Base-by-base conservation (phyloP, 73 alveolate genomes). In the Blepharisma stoltei region DNA sequence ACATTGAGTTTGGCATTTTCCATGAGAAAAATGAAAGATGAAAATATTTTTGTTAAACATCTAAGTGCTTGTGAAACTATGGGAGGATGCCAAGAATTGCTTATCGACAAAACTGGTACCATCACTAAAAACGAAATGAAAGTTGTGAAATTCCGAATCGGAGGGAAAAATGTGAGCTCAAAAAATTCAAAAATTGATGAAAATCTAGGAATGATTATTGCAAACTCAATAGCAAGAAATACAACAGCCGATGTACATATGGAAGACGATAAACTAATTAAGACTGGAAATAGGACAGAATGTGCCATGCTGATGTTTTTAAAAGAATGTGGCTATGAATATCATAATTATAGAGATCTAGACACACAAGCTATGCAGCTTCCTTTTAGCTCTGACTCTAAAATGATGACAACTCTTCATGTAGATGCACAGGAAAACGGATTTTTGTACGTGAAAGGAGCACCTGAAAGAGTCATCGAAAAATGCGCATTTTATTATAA, bases 101-200 rank as follows among this genome's bases (percentile, higher is more conserved):
- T 96, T 71, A 84, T 96, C 41, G 99, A 94, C 82, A 92, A 94
- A 83, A 94, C 99, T 27, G 97, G 98, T 25, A 93, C 98, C 0
- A 80, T 93, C 37, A 93, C 98, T 27, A 81, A 76, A 77, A 94
- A 94, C 76, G 90, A 93, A 47, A 92, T 94, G 97, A 83, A 89
- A 75, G 95, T 94, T 7, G 73, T 73, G 21, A 81, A 25, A 60
- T n/a, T 25, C 23, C 18, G 14, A 8, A 8, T 60, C 2, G 73
- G 23, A 25, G 14, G 14, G 4, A 60, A 60, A 60, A 67, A 81
- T 53, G 77, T 84, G 52, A 81, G n/a, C 43, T 8, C 23, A 4
- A 18, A n/a, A 18, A 14, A 14, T 2, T 18, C n/a, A 0, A n/a
- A 25, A 14, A 44, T 43, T 44, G 60, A 69, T 18, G 37, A 69